Evolutionary conservation across 176 grass and related monocot genomes (phyloP).

Genomic region (Carex cristatella): DNA sequence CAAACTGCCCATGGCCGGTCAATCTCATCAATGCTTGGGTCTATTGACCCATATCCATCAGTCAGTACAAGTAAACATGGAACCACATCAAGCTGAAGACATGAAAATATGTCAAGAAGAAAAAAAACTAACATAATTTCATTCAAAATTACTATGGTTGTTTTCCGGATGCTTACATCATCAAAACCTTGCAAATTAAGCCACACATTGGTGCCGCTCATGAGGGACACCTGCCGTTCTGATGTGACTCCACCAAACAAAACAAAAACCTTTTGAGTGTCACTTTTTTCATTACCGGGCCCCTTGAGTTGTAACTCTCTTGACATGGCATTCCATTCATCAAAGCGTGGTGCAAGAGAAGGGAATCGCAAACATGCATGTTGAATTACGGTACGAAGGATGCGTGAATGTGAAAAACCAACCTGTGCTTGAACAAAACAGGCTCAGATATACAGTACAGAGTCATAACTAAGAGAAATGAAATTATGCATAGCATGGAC

Average conservation of each 20-base stretch:
- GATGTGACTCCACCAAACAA: slow-evolving; percentile 94
- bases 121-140: not conserved
- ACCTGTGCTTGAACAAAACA: slow-evolving; percentile 45
- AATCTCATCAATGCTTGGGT: slow-evolving; percentile 29
- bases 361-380: slow-evolving; percentile 72
- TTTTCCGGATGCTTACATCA: slow-evolving; percentile 59
- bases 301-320: slow-evolving; percentile 38
- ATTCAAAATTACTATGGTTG: not conserved
- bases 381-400: slow-evolving; percentile 78
- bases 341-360: slow-evolving; percentile 52
- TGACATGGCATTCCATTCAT: slow-evolving; percentile 57
- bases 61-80: slow-evolving; percentile 79
- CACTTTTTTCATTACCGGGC: slow-evolving; percentile 25
- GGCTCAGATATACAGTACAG: not conserved
- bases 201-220: slow-evolving; percentile 99
- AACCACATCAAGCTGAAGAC: slow-evolving; percentile 75
- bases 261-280: slow-evolving; percentile 66
- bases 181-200: slow-evolving; percentile 86
- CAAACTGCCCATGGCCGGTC: slow-evolving; percentile 49
- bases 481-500: not conserved
- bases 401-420: slow-evolving; percentile 85
- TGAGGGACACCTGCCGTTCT: slow-evolving; percentile 92
- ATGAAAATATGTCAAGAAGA: slow-evolving; percentile 24
- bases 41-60: slow-evolving; percentile 44
- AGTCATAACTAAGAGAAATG: not conserved